Evolutionary conservation across 2,329 filamentous ascomycete genomes (phyloP), one percentile per base, ranked within the genome.

Genomic region (Ceratocystis variospora): DNA sequence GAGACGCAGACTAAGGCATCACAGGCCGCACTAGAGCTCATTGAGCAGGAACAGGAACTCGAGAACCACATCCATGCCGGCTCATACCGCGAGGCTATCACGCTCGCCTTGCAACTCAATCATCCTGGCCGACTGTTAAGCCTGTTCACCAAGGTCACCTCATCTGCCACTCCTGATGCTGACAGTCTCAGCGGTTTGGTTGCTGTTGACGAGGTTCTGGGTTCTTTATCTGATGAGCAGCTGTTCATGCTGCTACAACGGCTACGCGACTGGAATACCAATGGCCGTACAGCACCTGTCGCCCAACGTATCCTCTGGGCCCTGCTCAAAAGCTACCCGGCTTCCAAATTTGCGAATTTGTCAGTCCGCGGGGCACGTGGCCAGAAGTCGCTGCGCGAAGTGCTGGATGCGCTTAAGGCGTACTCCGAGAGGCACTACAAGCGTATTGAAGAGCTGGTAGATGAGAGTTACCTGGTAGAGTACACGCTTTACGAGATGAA

Each of bases 401-500:
- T 99, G 2, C 75, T 96, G 48, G 88, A 93, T 70, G 93, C 87
- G n/a, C 79, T 99, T 67, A 87, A 85, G 71, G 89, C 88, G 17
- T 97, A 99, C 74, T 96, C 92, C 0, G 91, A 97, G 76, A 83
- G 92, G 70, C 94, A 99, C 75, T 96, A 96, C 75, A 88, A 87
- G 75, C 83, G 93, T 65, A 82, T 94, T 71, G 92, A 96, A 74
- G 93, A 96, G 72, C 78, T 96, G 71, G 85, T 92, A 50, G 93
- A 97, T 73, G 94, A 97, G 78, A 96, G 92, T 73, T 97, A 92
- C 76, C 77, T 99, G 72, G 83, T 97, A 50, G 90, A 96, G 76
- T 97, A 95, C 81, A 95, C 93, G 69, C 79, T 97, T 69, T 83
- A 87, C 72, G 89, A 96, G 78, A 97, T 97, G 92, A 91, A 96